Evolutionary conservation across 805 yeast species (phyloP).

Genomic region (Candida xyloterini): DNA sequence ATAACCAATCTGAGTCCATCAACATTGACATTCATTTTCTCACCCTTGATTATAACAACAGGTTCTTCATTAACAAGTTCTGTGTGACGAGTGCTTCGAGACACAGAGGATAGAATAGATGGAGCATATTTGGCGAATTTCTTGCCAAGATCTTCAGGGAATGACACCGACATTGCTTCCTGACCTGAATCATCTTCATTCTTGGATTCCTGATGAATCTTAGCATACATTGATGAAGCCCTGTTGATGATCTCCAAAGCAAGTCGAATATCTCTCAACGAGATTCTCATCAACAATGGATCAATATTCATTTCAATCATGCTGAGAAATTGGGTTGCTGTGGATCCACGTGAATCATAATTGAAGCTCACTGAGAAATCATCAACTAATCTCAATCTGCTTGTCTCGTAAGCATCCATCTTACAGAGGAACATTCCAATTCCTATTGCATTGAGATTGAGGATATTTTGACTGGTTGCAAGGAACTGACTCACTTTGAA

Average conservation of each 20-base stretch:
- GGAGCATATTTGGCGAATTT: slow-evolving; percentile 67
- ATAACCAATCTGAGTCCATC: slow-evolving; percentile 79
- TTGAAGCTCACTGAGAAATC: slow-evolving; percentile 81
- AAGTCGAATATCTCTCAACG: slow-evolving; percentile 80
- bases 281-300: slow-evolving; percentile 75
- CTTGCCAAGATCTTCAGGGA: slow-evolving; percentile 63
- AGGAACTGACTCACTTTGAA: slow-evolving; percentile 80
- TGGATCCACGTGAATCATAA: slow-evolving; percentile 68
- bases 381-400: slow-evolving; percentile 72
- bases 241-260: slow-evolving; percentile 71
- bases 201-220: slow-evolving; percentile 17
- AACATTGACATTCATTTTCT: slow-evolving; percentile 59
- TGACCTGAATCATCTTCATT: slow-evolving; percentile 2
- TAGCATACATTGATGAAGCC: slow-evolving; percentile 55
- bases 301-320: slow-evolving; percentile 70
- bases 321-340: slow-evolving; percentile 55
- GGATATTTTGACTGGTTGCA: slow-evolving; percentile 63
- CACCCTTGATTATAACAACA: slow-evolving; percentile 57
- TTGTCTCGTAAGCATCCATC: slow-evolving; percentile 65
- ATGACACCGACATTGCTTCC: slow-evolving; percentile 32
- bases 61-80: slow-evolving; percentile 21
- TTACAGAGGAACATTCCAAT: slow-evolving; percentile 82
- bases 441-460: slow-evolving; percentile 66
- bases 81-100: slow-evolving; percentile 32
- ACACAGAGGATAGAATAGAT: slow-evolving; percentile 52